Evolutionary conservation across 495 filamentous ascomycete genomes (phyloP).

Genomic region (Tuber melanosporum): DNA sequence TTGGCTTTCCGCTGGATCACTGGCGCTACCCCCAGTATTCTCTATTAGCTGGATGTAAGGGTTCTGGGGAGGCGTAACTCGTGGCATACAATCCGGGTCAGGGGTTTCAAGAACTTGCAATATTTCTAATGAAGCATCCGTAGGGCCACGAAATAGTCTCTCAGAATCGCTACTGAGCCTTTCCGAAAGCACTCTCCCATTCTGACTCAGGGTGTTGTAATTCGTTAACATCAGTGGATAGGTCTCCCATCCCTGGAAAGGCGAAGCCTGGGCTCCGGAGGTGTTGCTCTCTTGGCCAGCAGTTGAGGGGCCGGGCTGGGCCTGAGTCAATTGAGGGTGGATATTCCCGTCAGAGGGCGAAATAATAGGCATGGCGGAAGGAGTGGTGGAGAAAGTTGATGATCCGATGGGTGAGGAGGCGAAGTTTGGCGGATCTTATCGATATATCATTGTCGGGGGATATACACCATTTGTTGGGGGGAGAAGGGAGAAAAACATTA

Average conservation of each 20-base stretch:
- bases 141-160: slow-evolving; percentile 4
- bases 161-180: background rate
- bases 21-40: background rate
- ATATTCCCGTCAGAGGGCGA: background rate
- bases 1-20: background rate
- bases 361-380: background rate
- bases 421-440: background rate
- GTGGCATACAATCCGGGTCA: background rate
- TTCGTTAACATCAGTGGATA: slow-evolving; percentile 11
- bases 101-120: background rate
- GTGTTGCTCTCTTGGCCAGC: background rate
- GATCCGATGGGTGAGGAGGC: background rate
- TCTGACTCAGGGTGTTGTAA: background rate
- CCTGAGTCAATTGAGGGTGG: background rate
- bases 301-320: background rate
- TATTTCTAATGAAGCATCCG: slow-evolving; percentile 3
- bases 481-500: background rate
- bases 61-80: background rate
- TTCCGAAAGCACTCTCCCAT: background rate
- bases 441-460: background rate
- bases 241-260: slow-evolving; percentile 9
- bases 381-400: background rate
- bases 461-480: background rate
- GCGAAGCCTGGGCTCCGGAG: background rate
- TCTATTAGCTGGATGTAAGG: background rate